Conservation (phyloP, 2,329 filamentous ascomycete genomes). For the Aureobasidium sp. region DNA sequence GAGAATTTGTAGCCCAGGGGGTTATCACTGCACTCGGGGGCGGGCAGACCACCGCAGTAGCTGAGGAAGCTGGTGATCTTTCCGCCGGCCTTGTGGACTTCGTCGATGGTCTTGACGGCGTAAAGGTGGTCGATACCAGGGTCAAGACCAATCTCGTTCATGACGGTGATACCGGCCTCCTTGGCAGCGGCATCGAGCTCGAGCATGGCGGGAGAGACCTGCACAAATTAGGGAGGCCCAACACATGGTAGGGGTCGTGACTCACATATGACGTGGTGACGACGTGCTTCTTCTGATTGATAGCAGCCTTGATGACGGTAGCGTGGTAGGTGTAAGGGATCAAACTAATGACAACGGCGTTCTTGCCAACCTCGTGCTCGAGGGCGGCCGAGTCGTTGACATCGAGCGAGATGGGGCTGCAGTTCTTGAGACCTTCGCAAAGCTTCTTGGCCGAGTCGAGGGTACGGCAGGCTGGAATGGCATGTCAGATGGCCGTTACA, state of each 20-base stretch:
- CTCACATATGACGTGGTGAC: conserved; percentile 86
- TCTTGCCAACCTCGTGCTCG: conserved; percentile 72
- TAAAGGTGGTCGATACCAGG: conserved; percentile 70
- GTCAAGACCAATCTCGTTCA: conserved; percentile 88
- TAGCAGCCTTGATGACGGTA: conserved; percentile 85
- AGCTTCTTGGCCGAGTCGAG: conserved; percentile 71
- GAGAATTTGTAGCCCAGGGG: conserved; percentile 92
- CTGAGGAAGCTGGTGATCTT: conserved; percentile 76
- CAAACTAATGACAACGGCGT: conserved; percentile 49
- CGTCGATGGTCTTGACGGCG: conserved; percentile 78
- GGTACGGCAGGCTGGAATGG: conserved; percentile 65
- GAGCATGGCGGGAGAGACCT: conserved; percentile 71
- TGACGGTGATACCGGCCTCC: conserved; percentile 88
- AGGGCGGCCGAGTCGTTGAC: conserved; percentile 70
- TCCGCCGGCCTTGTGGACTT: conserved; percentile 80
- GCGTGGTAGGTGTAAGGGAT: conserved; percentile 92
- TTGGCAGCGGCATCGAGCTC: conserved; percentile 78
- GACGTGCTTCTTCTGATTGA: conserved; percentile 89
- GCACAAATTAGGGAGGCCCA: background rate
- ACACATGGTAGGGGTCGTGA: background rate
- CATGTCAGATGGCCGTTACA: background rate
- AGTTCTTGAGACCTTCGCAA: conserved; percentile 62
- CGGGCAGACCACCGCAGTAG: conserved; percentile 73
- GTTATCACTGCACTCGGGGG: conserved; percentile 71
- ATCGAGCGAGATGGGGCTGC: conserved; percentile 74